These are phyloP conservation scores for Medicago lupulina DNA, from an alignment of 306 rosid species.

Conservation along the genomic window DNA sequence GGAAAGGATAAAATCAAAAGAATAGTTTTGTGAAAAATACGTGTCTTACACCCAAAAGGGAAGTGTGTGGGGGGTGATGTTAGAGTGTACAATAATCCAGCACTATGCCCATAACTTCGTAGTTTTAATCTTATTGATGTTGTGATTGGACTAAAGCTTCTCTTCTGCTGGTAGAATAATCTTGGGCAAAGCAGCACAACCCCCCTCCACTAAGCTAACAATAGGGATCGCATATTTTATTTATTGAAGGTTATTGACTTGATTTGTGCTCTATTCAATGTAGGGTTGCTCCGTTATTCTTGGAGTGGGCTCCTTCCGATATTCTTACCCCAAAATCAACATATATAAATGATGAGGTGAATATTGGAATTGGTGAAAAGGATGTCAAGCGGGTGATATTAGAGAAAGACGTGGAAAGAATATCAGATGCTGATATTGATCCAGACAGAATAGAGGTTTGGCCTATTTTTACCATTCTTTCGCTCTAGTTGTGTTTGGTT, in stretches of 20 bases:
- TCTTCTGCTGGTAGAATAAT: no score
- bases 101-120: no score
- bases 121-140: background rate
- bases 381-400: conserved; percentile 69
- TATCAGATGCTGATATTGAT: conserved; percentile 72
- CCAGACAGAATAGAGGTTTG: conserved; percentile 93
- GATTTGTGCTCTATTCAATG: conserved; percentile 31
- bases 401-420: conserved; percentile 68
- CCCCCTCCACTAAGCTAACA: background rate
- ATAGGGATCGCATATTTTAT: conserved; percentile 26
- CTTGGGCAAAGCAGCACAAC: no score
- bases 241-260: conserved; percentile 39
- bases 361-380: conserved; percentile 55
- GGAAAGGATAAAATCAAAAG: no score
- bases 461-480: conserved; percentile 15
- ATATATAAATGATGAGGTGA: conserved; percentile 52
- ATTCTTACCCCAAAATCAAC: conserved; percentile 63
- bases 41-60: no score
- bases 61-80: no score
- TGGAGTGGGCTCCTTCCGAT: conserved; percentile 94
- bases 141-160: background rate
- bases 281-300: conserved; percentile 87
- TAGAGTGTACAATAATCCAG: no score
- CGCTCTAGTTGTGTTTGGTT: conserved; percentile 4
- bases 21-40: no score